phyloP scores from a whole-genome alignment of 2,329 filamentous ascomycete genomes.

The Diaporthe vexans region DNA sequence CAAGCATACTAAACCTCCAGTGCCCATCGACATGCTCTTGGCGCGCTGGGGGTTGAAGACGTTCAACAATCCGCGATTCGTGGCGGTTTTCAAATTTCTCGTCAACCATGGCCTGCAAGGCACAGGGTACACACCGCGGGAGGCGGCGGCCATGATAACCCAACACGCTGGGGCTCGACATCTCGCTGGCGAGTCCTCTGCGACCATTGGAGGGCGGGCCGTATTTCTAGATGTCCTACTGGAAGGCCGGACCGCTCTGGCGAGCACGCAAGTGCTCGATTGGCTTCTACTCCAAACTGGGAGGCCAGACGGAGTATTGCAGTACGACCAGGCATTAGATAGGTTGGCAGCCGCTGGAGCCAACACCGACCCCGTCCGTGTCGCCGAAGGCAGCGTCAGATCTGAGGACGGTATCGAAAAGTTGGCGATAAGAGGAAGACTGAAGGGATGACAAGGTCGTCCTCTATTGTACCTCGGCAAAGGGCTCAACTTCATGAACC shows the following conservation, averaged over 20 bases:
- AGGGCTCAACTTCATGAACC: neutral
- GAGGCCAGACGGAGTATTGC: neutral
- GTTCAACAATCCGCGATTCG: neutral
- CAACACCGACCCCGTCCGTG: neutral
- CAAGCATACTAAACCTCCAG: neutral
- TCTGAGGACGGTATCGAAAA: neutral
- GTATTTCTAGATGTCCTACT: conserved; percentile 3
- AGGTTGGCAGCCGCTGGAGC: neutral
- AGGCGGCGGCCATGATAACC: neutral
- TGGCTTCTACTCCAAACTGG: neutral
- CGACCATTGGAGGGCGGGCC: neutral
- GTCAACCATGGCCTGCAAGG: neutral
- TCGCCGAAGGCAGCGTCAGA: neutral
- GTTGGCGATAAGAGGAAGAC: neutral
- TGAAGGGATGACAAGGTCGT: neutral
- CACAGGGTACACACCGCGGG: neutral
- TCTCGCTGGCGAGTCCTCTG: neutral
- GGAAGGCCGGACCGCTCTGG: neutral
- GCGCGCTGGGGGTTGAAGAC: neutral
- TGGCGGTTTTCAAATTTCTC: neutral
- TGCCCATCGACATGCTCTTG: neutral
- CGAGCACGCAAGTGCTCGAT: neutral
- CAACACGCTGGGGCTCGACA: neutral
- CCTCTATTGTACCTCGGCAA: neutral
- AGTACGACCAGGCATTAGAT: neutral